Conservation (phyloP, 345 rosid genomes). For the Firmiana major region DNA sequence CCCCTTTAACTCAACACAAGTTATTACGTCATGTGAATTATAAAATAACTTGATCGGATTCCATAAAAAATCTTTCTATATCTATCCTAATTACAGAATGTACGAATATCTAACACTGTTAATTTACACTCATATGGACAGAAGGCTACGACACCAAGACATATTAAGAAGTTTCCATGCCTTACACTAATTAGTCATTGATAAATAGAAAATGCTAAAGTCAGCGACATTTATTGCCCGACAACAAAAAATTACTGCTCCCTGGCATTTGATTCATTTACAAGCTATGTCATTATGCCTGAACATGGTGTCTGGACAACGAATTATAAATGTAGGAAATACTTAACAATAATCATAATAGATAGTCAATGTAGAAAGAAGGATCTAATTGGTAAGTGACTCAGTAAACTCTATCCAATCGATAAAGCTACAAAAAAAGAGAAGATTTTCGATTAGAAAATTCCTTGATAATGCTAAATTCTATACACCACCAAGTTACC, state of each 20-base stretch:
- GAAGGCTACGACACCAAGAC: background rate
- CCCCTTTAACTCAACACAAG: background rate
- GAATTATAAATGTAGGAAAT: background rate
- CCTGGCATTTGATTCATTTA: background rate
- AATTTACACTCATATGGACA: background rate
- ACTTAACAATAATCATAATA: background rate
- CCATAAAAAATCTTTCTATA: background rate
- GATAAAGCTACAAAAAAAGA: background rate
- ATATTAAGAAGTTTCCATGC: background rate
- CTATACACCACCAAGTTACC: background rate
- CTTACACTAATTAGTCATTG: background rate
- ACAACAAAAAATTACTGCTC: background rate
- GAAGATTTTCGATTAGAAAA: background rate
- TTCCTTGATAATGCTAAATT: background rate
- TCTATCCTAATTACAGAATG: background rate
- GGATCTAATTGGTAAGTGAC: background rate
- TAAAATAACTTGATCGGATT: background rate
- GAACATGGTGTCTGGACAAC: background rate
- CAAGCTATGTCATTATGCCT: background rate
- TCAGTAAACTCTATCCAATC: background rate
- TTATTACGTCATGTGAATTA: background rate
- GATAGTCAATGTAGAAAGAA: background rate
- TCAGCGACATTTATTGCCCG: background rate
- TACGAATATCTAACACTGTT: background rate
- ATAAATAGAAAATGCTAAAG: background rate